Base-by-base conservation (phyloP, 345 rosid genomes). In the Arabis hirsuta region DNA sequence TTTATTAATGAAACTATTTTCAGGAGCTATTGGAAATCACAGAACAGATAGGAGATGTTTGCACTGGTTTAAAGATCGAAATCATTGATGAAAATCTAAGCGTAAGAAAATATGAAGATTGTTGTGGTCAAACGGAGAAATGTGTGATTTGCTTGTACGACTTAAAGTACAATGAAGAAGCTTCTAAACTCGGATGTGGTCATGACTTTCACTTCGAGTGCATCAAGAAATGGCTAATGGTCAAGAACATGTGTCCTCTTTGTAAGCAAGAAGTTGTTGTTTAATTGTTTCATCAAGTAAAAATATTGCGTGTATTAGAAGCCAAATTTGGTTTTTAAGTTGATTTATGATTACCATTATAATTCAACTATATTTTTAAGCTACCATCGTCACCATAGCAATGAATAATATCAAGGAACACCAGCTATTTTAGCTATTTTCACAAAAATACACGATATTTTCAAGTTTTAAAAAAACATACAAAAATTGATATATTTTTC, bases 221-320 rank as follows among this genome's bases (percentile, higher is more conserved):
- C 62, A 68, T 75, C 59, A 75, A 53, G 36, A 7, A 55, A 3
- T 75, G 79, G 70, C 27, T 68, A 0, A 26, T 44, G 58, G 39
- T 61, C 29, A 61, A 54, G 57, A 75, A 75, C 41, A 6, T 6
- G 36, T 75, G 79, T 69, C 79, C 69, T 54, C 74, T 75, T 55
- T 75, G 74, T 12, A 68, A 62, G 19, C 48, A 26, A 53, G 3
- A 9, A 14, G 59, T n/a, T 29, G 59, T n/a, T 29, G 2, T 75
- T 55, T 67, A 62, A 45, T 5, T 67, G 29, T 27, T 61, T 52
- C 24, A 9, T 62, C 8, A 51, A 19, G 24, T 65, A 6, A 11
- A 29, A 45, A 27, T 5, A 9, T 13, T 60, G 9, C 9, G 13
- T 3, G 20, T 12, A 31, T 55, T 16, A 16, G 27, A 61, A 39